Evolutionary conservation across 1,284 basidiomycete genomes (phyloP), one percentile per base, ranked within the genome.

Genomic region (Tausonia pullulans): DNA sequence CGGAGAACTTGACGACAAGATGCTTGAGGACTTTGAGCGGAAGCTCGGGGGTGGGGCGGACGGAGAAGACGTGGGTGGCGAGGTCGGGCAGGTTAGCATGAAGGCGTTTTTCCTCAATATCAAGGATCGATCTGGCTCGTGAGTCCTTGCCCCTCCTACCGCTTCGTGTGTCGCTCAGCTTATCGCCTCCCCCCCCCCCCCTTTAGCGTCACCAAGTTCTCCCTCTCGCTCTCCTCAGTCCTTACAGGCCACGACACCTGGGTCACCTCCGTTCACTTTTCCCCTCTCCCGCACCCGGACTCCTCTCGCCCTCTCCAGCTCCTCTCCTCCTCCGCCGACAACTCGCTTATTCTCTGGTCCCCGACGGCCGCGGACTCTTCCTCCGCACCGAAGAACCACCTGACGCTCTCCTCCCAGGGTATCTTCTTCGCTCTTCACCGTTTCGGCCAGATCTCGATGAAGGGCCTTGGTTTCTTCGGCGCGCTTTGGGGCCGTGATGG

Each of bases 221-320:
- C 65, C 27, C 65, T 66, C 41, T 56, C 65, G 3, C 54, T 66
- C 53, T 66, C 65, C 72, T 92, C 94, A 1, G 82, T 97, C 27
- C 81, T 97, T 11, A 78, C 96, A 45, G 93, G 93, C 11, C 94
- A 97, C 73, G 93, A 97, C 78, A 86, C 86, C 3, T 89, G 88
- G 45, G 79, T 97, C n/a, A 96, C 91, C 0, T 87, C 86, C 48
- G 76, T 97, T 10, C 79, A 84, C 54, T 97, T 92, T 90, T 81
- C 85, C 16, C 83, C 85, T 1, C 69, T 71, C 40, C 60, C 64
- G 6, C 68, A 68, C 1, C 69, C 69, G 39, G 66, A 75, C 9
- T 41, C 63, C 4, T 53, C 64, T 7, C 41, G 6, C 27, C 43
- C 67, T 14, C 75, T 84, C 0, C 84, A 83, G 0, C 81, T 97